Evolutionary conservation across 352 stramenopile genomes (phyloP).

Genomic region (Chrysophaeum taylorii): DNA sequence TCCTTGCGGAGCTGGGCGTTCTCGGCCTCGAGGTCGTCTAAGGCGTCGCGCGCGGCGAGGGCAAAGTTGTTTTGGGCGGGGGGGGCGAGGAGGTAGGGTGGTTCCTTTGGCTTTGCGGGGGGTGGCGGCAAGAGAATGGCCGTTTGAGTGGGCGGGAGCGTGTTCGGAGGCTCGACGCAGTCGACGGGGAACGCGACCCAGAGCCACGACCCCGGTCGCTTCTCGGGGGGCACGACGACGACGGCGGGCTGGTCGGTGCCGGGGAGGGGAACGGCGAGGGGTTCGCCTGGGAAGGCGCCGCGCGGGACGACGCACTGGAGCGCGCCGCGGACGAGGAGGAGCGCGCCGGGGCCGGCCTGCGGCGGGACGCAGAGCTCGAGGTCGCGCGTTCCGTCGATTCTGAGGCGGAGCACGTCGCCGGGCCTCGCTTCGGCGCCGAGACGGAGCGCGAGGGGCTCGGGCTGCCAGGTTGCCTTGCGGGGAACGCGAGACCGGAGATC

Average conservation of each 20-base stretch:
- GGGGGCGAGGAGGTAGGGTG: no score
- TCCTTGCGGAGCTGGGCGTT: no score
- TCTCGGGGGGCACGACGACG: slow-evolving; percentile 4
- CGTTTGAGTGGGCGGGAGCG: no score
- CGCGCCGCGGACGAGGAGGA: neutral
- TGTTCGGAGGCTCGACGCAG: no score
- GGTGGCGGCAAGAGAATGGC: no score
- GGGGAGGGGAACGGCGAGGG: slow-evolving; percentile 1
- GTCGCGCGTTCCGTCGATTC: neutral
- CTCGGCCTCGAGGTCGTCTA: no score
- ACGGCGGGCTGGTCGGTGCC: neutral
- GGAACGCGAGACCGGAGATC: neutral
- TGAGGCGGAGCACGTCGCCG: neutral
- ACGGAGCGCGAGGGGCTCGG: neutral
- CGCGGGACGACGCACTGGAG: slow-evolving; percentile 1
- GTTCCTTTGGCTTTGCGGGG: no score
- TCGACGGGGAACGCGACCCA: slow-evolving; percentile 6
- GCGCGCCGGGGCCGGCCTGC: neutral
- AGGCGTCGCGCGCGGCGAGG: no score
- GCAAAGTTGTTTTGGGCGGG: no score
- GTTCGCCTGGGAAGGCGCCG: neutral
- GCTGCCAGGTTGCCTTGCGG: neutral
- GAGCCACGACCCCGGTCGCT: neutral
- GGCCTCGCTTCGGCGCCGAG: neutral
- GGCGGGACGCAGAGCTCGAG: neutral